Base-by-base conservation (phyloP, 345 rosid species). In the Euphorbia peplus region DNA sequence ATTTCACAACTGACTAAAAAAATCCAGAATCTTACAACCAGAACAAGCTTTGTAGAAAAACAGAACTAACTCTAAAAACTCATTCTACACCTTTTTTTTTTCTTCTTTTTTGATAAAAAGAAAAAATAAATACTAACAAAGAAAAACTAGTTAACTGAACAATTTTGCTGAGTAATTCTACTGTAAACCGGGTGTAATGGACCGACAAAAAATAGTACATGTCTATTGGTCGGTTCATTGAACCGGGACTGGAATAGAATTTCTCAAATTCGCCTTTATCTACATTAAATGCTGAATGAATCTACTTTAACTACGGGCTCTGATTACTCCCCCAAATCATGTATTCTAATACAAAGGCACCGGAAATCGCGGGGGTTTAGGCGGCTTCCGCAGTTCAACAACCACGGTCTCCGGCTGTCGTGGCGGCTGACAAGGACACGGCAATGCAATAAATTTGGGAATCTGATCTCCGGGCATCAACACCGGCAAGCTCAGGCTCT, bases 401-500 rank as follows among this genome's bases (percentile, higher is more conserved):
- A 66, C 77, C 15, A 79, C 67, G 58, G 77, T 80, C 48, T 86
- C 88, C 50, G 79, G 68, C 3, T 80, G 79, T 29, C 81, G 79
- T 29, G 76, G 81, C 9, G 98, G 93, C 84, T 84, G 77, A 70
- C 95, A 83, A 0, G 98, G 97, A 70, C 97, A 87, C 41, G 98
- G 98, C 80, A 93, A 79, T 79, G 98, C 98, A 73, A 93, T 87
- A 56, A 93, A 93, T 71, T 87, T 93, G 0, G 98, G 88, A n/a
- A 87, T 77, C 53, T 72, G 65, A 64, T 93, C 98, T 58, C 98
- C 98, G 0, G 98, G 97, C 98, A 93, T 93, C 69, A 93, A 16
- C 0, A 93, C 98, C 46, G 98, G 87, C 77, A 93, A 73, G 75
- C 97, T 93, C 72, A 77, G 73, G 69, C 71, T 74, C 30, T 72